Base-by-base conservation (phyloP, 1,284 basidiomycete genomes). In the Volvariella volvacea region DNA sequence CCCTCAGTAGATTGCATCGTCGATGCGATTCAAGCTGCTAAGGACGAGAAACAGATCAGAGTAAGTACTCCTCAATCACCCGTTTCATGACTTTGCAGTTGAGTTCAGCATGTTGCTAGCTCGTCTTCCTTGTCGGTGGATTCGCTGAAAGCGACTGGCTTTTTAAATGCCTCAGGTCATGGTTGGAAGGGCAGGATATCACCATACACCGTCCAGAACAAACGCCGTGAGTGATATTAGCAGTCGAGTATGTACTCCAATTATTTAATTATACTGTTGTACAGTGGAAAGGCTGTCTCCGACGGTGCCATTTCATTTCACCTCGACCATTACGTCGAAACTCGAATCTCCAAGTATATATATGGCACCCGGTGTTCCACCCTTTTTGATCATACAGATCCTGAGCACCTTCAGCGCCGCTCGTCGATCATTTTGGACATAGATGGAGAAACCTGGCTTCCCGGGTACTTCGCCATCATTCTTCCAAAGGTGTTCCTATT, bases 251-350 rank as follows among this genome's bases (percentile, higher is more conserved):
- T 6, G 25, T 28, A 28, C 12, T 9, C 9, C n/a, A 31, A 9
- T 31, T 9, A 15, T 8, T 6, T 15, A 25, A 8, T 7, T 50
- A 14, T 25, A 19, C 6, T 20, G 8, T 4, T 10, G 12, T 12
- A 17, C 22, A 77, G 76, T 22, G 76, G 74, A 49, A 79, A 78
- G 47, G 76, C 74, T 1, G 77, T 78, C 0, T 68, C 76, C 0
- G 72, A 79, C 36, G 76, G 77, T 2, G 74, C 72, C 0, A 61
- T 78, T 17, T 76, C 71, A 0, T 78, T 68, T 49, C 71, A 70
- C 45, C 48, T 78, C 21, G 70, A 79, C 48, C 73, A 69, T 45
- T 65, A 64, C 15, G 75, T 79, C 6, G 61, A 68, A 6, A 64
- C 65, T 0, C 59, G 76, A 12, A 62, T 76, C 10, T 60, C 76